A percentile compares a stretch with the other conserved stretches of the same genome.
Evolutionary conservation across 2,329 filamentous ascomycete genomes (phyloP).

Genomic region (Aspergillus hortae): DNA sequence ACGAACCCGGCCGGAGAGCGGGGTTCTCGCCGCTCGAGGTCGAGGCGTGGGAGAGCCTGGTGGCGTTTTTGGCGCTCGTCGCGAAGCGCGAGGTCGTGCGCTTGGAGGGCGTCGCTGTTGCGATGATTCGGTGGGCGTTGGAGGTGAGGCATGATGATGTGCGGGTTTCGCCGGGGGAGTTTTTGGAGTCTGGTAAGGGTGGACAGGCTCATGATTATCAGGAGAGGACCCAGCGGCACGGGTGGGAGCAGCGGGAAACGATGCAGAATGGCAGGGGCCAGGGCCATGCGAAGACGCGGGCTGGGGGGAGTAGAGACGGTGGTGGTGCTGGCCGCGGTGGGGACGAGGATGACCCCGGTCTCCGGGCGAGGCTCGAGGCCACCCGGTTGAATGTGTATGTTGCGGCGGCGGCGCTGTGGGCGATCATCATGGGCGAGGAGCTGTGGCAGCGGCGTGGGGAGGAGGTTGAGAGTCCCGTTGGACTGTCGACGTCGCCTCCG

Average conservation of each 20-base stretch:
- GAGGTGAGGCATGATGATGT: constrained; percentile 8
- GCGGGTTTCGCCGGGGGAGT: neutral
- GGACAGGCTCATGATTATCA: no score
- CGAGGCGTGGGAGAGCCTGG: constrained; percentile 8
- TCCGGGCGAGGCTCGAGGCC: neutral
- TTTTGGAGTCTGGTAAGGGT: no score
- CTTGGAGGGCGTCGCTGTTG: constrained; percentile 6
- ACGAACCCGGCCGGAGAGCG: constrained; percentile 4
- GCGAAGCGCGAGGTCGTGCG: constrained; percentile 2
- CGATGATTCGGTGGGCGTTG: constrained; percentile 4
- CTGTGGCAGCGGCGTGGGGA: constrained; percentile 11
- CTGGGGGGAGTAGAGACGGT: neutral
- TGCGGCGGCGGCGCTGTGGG: constrained; percentile 13
- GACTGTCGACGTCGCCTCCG: neutral
- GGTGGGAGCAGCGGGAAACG: no score
- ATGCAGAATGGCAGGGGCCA: no score
- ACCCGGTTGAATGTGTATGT: constrained; percentile 7
- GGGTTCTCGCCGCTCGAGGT: constrained; percentile 2
- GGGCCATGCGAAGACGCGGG: neutral
- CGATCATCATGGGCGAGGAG: constrained; percentile 21
- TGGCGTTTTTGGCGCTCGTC: constrained; percentile 9
- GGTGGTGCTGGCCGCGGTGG: no score
- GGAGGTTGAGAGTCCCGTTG: constrained; percentile 1
- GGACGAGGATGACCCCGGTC: neutral
- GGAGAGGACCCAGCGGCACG: no score